These are phyloP conservation scores for Boeremia lycopersici DNA, from an alignment of 2,329 filamentous ascomycete genomes.

Conservation along the genomic window DNA sequence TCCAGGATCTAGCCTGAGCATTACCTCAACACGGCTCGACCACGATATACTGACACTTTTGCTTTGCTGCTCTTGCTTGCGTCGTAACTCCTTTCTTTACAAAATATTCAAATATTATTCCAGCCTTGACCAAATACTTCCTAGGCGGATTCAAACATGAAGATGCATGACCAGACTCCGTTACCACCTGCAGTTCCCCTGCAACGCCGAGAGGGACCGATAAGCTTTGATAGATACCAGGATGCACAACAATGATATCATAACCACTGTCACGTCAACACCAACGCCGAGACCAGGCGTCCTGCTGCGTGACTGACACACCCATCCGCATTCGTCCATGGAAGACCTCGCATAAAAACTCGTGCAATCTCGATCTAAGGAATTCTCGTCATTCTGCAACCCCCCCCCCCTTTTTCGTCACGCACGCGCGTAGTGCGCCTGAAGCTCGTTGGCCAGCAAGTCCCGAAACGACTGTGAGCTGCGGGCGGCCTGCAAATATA, in stretches of 20 bases:
- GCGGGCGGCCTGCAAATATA: constrained; percentile 9
- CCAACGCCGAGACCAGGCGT: neutral
- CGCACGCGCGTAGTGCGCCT: constrained; percentile 20
- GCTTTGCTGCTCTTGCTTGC: constrained; percentile 1
- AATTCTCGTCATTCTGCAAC: neutral
- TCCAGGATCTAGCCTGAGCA: constrained; percentile 17
- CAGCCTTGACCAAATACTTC: neutral
- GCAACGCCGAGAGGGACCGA: constrained; percentile 6
- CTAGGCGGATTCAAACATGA: neutral
- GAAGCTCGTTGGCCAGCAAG: constrained; percentile 24
- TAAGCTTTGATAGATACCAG: constrained; percentile 13
- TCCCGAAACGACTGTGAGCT: constrained; percentile 22
- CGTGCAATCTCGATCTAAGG: neutral
- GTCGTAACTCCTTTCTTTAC: neutral
- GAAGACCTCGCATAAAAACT: neutral
- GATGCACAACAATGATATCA: constrained; percentile 20
- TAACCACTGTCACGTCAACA: constrained; percentile 1
- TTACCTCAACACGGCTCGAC: constrained; percentile 5
- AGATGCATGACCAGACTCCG: neutral
- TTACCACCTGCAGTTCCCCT: neutral
- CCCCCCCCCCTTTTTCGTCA: neutral
- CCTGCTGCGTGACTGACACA: neutral
- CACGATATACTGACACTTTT: neutral
- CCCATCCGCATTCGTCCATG: neutral
- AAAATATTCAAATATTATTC: neutral